Evolutionary conservation across 164 flowering plant species (phyloP), one percentile per base, ranked within the genome.

Genomic region (Sedum album): DNA sequence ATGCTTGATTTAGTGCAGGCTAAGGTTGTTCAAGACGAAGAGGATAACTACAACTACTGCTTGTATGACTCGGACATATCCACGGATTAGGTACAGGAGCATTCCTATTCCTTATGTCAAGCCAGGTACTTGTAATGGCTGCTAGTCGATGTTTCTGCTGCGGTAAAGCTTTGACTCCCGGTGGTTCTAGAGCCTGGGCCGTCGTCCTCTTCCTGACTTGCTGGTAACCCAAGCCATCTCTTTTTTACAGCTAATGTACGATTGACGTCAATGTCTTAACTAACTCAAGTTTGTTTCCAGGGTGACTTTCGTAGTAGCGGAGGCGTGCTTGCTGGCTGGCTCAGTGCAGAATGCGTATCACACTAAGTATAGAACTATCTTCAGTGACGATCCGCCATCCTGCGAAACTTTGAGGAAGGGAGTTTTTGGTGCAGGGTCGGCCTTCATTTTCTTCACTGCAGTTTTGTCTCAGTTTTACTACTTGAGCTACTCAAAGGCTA

Each of bases 111-210:
- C 91, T 91, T 68, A 15, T 88, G 79, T 82, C 62, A 0, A 82
- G 93, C 70, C 97, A 88, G 68, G 70, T 71, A 48, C 35, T 88
- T 21, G 75, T 91, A 49, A 86, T 87, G 91, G 74, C 74, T 5
- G 88, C 86, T 4, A 94, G 91, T 75, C 77, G 79, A 44, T 94
- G 99, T 86, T 87, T 94, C 76, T 94, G 99, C 82, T 91, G 95
- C 67, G 97, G 97, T 26, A 85, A 75, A 74, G 79, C 95, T 62
- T 75, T 91, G 38, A 35, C 5, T 35, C 38, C 7, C 7, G 38
- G 38, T 35, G 38, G 38, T 7, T 35, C 38, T 7, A 35, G 38
- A 35, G 38, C 38, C 38, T 35, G 38, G 3, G 38, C 38, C 38
- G 38, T 35, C 7, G 38, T 35, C 5, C 38, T 35, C 7, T 35